phyloP scores from a whole-genome alignment of 2,329 filamentous ascomycete species.

The Cladosporium sp. region DNA sequence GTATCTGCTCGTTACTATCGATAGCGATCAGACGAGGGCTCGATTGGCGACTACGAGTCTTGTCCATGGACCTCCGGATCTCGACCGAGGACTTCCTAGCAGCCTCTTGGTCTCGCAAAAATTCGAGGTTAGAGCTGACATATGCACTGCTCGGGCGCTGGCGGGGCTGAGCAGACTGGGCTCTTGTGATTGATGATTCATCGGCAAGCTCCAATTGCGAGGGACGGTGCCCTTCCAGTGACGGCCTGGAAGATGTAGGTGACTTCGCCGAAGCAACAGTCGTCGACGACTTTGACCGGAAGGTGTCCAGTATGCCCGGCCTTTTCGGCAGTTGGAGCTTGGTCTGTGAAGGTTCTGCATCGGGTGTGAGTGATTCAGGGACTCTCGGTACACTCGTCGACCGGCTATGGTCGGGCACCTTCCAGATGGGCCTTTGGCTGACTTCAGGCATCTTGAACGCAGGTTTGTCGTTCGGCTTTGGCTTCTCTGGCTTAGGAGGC shows the following conservation, averaged over 20 bases:
- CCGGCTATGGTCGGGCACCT: slow-evolving; percentile 46
- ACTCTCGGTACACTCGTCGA: slow-evolving; percentile 46
- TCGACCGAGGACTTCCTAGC: slow-evolving; percentile 32
- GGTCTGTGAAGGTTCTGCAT: slow-evolving; percentile 32
- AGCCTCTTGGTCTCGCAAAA: slow-evolving; percentile 69
- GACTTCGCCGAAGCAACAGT: slow-evolving; percentile 43
- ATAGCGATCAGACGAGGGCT: slow-evolving; percentile 8
- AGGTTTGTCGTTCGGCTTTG: background rate
- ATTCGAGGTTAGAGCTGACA: slow-evolving; percentile 75
- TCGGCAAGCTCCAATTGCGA: slow-evolving; percentile 56
- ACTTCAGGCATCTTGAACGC: slow-evolving; percentile 32
- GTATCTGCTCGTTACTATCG: slow-evolving; percentile 33
- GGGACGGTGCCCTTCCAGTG: slow-evolving; percentile 65
- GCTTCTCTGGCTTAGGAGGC: slow-evolving; percentile 25
- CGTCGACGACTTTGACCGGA: slow-evolving; percentile 46
- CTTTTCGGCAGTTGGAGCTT: slow-evolving; percentile 29
- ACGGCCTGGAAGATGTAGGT: slow-evolving; percentile 57
- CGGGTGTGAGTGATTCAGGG: slow-evolving; percentile 32
- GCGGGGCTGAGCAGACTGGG: slow-evolving; percentile 59
- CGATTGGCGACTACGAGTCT: slow-evolving; percentile 5
- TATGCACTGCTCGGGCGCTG: slow-evolving; percentile 75
- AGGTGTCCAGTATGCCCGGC: slow-evolving; percentile 38
- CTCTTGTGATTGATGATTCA: slow-evolving; percentile 42
- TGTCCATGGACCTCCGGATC: slow-evolving; percentile 6
- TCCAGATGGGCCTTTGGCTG: slow-evolving; percentile 46